phyloP scores from a whole-genome alignment of 2,329 filamentous ascomycete species.

The Onygenales sp. region DNA sequence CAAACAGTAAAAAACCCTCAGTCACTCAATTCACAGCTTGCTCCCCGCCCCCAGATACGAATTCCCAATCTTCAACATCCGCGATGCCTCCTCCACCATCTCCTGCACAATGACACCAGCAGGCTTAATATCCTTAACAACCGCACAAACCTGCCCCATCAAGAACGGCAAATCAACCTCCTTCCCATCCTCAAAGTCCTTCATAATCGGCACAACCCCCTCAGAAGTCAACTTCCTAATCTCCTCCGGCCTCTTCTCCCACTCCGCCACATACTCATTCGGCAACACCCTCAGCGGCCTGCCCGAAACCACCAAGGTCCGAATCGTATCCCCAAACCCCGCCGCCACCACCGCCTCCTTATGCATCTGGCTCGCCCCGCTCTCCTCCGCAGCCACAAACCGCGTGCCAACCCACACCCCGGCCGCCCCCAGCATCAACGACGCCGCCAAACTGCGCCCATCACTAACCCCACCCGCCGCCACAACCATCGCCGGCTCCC shows the following conservation, averaged over 20 bases:
- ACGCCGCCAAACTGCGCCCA: conserved; percentile 68
- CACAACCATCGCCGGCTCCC: conserved; percentile 65
- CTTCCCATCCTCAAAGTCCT: conserved; percentile 72
- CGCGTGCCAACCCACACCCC: conserved; percentile 93
- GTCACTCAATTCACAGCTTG: conserved; percentile 30
- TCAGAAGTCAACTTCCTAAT: conserved; percentile 65
- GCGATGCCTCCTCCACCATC: conserved; percentile 71
- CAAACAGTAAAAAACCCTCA: background rate
- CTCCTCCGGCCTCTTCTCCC: conserved; percentile 67
- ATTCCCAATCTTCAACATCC: conserved; percentile 54
- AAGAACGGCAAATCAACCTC: conserved; percentile 80
- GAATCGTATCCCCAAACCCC: conserved; percentile 65
- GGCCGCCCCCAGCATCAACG: conserved; percentile 75
- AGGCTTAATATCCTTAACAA: conserved; percentile 67
- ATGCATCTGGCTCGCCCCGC: conserved; percentile 69
- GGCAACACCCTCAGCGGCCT: conserved; percentile 69
- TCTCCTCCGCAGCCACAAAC: conserved; percentile 77
- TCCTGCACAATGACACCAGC: conserved; percentile 78
- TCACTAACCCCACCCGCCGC: conserved; percentile 83
- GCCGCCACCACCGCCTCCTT: conserved; percentile 78
- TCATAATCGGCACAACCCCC: conserved; percentile 70
- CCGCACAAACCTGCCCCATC: conserved; percentile 87
- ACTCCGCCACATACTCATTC: conserved; percentile 74
- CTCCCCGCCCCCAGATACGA: conserved; percentile 46
- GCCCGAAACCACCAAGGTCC: conserved; percentile 75